Evolutionary conservation across 1,284 basidiomycete genomes (phyloP), one percentile per base, ranked within the genome.

Genomic region (Inonotus obliquus): DNA sequence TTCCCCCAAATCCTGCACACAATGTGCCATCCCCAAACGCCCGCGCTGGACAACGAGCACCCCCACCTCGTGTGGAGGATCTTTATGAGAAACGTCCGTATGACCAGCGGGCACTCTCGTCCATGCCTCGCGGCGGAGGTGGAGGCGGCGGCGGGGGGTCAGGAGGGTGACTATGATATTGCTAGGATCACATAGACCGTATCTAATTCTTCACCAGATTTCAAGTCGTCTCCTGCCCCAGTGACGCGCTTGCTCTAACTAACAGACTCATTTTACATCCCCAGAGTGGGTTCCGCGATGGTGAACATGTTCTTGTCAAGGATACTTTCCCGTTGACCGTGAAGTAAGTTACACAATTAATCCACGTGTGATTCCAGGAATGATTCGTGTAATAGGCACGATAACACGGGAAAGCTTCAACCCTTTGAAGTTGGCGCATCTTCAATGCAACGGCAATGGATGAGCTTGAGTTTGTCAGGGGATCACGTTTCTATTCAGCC

Each of bases 201-300:
- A 49, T 59, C 19, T 49, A 23, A 25, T 47, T 10, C 44, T 44
- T 57, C 9, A 45, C 41, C 63, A 89, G 86, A 25, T 91, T 81
- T 68, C 72, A 71, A 19, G 86, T 92, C 19, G 80, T 81, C 4
- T 69, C 74, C 25, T 76, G 79, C 58, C 86, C 89, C 0, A 86
- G 76, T 66, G 81, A 87, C 54, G 69, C 81, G 11, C 80, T 94
- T 37, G 94, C 92, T 0, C 77, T 94, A 63, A 83, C 84, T n/a
- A 96, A 95, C 72, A 86, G 91, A 65, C 72, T 96, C 17, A 83
- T 94, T 47, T 90, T 94, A 25, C 79, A 91, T 72, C 85, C 89
- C 1, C 63, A 59, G 1, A 75, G 77, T 9, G 92, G 96, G 73
- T 94, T 95, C 67, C 73, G 76, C 9, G 76, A 84, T 19, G 84